phyloP scores from a whole-genome alignment of 2,329 filamentous ascomycete genomes.

The Eutypella sp. region DNA sequence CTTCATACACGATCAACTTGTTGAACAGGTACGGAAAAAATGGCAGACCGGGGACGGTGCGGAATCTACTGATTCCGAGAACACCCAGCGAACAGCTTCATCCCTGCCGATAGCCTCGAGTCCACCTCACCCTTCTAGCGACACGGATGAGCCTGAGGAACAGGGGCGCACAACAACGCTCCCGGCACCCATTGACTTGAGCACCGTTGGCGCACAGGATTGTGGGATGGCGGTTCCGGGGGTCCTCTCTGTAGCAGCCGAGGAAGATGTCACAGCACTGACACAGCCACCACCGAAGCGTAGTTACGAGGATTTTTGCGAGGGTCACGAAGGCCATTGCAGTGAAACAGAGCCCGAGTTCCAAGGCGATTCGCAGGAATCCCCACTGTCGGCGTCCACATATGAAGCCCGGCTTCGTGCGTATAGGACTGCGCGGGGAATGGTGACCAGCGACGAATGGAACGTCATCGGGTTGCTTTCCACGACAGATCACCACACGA shows the following conservation, averaged over 20 bases:
- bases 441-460: constrained; percentile 16
- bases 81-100: constrained; percentile 7
- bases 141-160: not conserved
- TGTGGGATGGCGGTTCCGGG: too few species aligned
- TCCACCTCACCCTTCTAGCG: not conserved
- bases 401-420: constrained; percentile 26
- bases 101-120: constrained; percentile 1
- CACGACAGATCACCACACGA: constrained; percentile 35
- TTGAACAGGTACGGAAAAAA: constrained; percentile 36
- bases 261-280: not conserved
- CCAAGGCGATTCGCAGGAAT: constrained; percentile 26
- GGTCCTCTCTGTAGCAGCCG: not conserved
- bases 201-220: too few species aligned
- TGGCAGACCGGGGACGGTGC: not conserved
- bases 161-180: too few species aligned
- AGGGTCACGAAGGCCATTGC: constrained; percentile 6
- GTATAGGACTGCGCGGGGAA: constrained; percentile 23
- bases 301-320: not conserved
- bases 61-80: constrained; percentile 11
- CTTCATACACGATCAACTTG: constrained; percentile 63
- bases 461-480: constrained; percentile 28
- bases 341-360: constrained; percentile 8
- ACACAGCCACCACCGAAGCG: not conserved
- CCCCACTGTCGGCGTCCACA: constrained; percentile 21
- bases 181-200: too few species aligned